Evolutionary conservation across 2,329 filamentous ascomycete species (phyloP).

Genomic region (Penicillium sp.): DNA sequence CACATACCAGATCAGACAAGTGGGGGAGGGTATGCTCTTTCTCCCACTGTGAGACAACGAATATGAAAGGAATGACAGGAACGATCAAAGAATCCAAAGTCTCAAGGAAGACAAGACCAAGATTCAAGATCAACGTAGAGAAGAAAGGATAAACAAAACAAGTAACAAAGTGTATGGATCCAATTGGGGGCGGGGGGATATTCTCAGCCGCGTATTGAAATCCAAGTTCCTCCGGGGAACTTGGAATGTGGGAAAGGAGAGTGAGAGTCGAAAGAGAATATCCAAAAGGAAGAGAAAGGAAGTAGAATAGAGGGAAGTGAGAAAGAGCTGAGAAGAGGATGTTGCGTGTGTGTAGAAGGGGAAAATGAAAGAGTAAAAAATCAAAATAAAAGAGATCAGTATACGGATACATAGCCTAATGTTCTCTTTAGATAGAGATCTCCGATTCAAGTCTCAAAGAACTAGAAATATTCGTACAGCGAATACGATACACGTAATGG

Average conservation of each 20-base stretch:
- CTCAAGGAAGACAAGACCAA: neutral
- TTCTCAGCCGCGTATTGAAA: conserved; percentile 9
- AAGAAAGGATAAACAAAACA: conserved; percentile 5
- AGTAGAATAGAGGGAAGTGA: conserved; percentile 7
- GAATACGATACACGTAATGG: neutral
- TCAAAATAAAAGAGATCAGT: conserved; percentile 1
- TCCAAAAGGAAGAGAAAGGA: conserved; percentile 11
- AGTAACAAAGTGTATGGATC: conserved; percentile 11
- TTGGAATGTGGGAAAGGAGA: conserved; percentile 14
- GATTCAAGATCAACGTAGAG: neutral
- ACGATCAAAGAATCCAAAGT: neutral
- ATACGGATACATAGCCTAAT: conserved; percentile 18
- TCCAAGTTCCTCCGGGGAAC: conserved; percentile 41
- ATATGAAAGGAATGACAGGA: neutral
- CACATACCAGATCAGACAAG: conserved; percentile 7
- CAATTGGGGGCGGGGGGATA: conserved; percentile 12
- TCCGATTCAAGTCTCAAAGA: conserved; percentile 7
- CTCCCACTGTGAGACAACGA: neutral
- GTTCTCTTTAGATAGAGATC: conserved; percentile 22
- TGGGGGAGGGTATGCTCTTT: neutral
- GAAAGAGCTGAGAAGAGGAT: neutral
- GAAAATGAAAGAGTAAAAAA: conserved; percentile 3
- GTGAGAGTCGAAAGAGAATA: conserved; percentile 15
- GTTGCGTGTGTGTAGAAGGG: neutral
- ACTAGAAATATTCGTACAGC: neutral